Evolutionary conservation across 148 eudicot genomes (phyloP).

Genomic region (Persicaria tinctoria): DNA sequence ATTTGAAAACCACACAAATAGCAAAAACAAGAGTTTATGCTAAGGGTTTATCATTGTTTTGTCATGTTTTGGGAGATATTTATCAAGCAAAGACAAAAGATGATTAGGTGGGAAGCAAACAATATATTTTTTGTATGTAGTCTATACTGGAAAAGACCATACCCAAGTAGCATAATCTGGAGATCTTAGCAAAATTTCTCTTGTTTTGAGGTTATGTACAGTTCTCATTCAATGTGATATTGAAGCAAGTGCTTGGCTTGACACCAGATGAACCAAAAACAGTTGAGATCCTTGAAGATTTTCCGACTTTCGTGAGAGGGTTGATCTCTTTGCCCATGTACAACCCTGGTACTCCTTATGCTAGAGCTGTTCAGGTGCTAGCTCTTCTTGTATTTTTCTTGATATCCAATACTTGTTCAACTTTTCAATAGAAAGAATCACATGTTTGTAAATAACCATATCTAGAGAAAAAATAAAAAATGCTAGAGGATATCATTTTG

Average conservation of each 20-base stretch:
- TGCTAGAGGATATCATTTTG: too few species aligned
- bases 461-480: too few species aligned
- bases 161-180: neutral
- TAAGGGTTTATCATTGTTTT: neutral
- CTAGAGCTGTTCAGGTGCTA: conserved; percentile 58
- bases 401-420: too few species aligned
- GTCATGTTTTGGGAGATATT: neutral
- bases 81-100: neutral
- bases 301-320: conserved; percentile 54
- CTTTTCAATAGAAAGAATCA: too few species aligned
- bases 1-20: too few species aligned
- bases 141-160: neutral
- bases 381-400: neutral
- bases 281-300: conserved; percentile 46
- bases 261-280: conserved; percentile 49
- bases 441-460: too few species aligned
- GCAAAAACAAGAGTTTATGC: too few species aligned
- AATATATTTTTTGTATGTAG: neutral
- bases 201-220: conserved; percentile 17
- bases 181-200: neutral
- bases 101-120: neutral
- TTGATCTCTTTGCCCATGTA: conserved; percentile 51
- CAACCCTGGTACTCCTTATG: conserved; percentile 63
- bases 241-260: conserved; percentile 57
- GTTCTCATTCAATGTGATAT: conserved; percentile 66